Conservation (phyloP, 805 yeast genomes). For the Schwanniomyces polymorphus region DNA sequence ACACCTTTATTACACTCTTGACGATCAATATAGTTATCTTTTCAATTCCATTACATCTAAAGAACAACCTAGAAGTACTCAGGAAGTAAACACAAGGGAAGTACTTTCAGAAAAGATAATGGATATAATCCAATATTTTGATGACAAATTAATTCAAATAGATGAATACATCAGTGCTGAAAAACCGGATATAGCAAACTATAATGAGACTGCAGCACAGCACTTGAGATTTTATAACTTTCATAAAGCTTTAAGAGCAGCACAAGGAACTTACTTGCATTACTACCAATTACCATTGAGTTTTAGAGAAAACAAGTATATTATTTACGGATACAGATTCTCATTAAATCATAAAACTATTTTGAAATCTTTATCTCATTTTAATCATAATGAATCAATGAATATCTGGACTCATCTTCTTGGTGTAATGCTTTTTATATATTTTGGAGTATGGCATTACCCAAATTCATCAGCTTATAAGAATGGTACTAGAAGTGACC, state of each 20-base stretch:
- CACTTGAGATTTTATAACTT: slow-evolving; percentile 39
- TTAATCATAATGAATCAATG: slow-evolving; percentile 81
- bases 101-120: slow-evolving; percentile 37
- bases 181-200: slow-evolving; percentile 29
- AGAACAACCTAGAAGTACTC: not conserved
- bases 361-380: slow-evolving; percentile 54
- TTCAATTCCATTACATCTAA: slow-evolving; percentile 18
- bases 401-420: slow-evolving; percentile 91
- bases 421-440: slow-evolving; percentile 62
- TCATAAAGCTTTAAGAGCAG: slow-evolving; percentile 33
- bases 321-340: slow-evolving; percentile 83
- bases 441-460: slow-evolving; percentile 57
- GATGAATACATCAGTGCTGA: slow-evolving; percentile 35
- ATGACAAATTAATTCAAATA: slow-evolving; percentile 37
- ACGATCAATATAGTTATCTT: slow-evolving; percentile 40
- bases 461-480: slow-evolving; percentile 58
- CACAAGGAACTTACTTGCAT: slow-evolving; percentile 53
- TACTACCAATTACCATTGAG: slow-evolving; percentile 87
- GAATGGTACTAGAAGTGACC: slow-evolving; percentile 41
- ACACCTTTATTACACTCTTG: slow-evolving; percentile 35
- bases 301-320: slow-evolving; percentile 91
- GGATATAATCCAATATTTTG: slow-evolving; percentile 42
- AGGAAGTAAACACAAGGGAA: slow-evolving; percentile 18
- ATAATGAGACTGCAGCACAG: slow-evolving; percentile 26
- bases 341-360: slow-evolving; percentile 62